Base-by-base conservation (phyloP, 768 basidiomycete genomes). In the Floccularia luteovirens region DNA sequence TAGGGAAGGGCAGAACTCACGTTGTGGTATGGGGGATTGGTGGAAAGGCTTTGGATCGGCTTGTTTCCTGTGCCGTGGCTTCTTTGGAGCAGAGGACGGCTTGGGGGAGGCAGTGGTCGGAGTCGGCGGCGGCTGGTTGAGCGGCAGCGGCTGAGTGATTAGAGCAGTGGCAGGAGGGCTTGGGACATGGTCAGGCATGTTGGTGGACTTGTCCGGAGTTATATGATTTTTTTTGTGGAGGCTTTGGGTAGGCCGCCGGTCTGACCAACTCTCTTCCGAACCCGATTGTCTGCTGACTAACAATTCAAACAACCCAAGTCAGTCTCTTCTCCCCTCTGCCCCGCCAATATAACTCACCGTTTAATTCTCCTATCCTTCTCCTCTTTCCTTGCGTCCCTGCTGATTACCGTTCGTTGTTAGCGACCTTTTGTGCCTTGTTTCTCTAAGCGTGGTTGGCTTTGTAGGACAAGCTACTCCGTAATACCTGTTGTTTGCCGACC, bases 51-150 rank as follows among this genome's bases (percentile, higher is more conserved):
- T 48, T 13, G 56, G 44, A 44, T 59, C 60, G 51, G 62, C 53
- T 43, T 57, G 61, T 60, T 70, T 77, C 52, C 63, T 67, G 51
- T 77, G 75, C 71, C 77, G 77, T 40, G 58, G 50, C 55, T 69
- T 77, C 58, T 64, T 80, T 49, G 63, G 46, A 49, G 61, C 48
- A 47, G 62, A 48, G 43, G 60, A 62, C 70, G 74, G 69, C 70
- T 68, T 67, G 36, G 60, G 46, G 44, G 60, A 50, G 45, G 58
- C 50, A 47, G 64, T 61, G 43, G 56, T 50, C 61, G 67, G 62
- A 57, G 64, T 62, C 60, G 64, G 59, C 63, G 61, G 57, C 48
- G 56, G 56, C 66, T 68, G 66, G 67, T 66, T 58, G 44, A 55
- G 65, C 68, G 67, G 68, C 69, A 68, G 50, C 63, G 64, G 64